These are phyloP conservation scores for Candolleomyces aberdarensis DNA, from an alignment of 768 basidiomycete species.

Conservation along the genomic window DNA sequence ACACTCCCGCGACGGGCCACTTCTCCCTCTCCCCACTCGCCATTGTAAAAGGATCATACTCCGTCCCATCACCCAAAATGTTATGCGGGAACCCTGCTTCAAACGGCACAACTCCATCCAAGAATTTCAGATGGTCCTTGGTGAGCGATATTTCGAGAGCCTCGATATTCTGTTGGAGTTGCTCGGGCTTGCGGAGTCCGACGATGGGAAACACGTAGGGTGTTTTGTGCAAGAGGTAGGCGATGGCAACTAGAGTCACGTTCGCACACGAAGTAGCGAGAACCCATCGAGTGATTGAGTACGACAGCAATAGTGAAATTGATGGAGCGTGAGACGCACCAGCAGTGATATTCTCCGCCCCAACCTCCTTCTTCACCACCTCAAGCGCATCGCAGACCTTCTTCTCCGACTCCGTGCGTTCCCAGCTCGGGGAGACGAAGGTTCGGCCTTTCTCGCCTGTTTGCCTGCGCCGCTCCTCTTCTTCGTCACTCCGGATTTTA, in stretches of 20 bases:
- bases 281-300: not conserved
- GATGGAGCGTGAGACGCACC: slow-evolving; percentile 27
- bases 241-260: slow-evolving; percentile 40
- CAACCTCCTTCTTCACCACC: slow-evolving; percentile 44
- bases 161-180: slow-evolving; percentile 47
- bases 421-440: slow-evolving; percentile 32
- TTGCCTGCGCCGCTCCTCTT: slow-evolving; percentile 11
- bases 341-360: slow-evolving; percentile 42
- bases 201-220: slow-evolving; percentile 51
- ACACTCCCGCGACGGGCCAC: no score
- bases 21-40: no score
- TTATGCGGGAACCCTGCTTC: slow-evolving; percentile 42
- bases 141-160: slow-evolving; percentile 46
- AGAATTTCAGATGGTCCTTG: slow-evolving; percentile 39
- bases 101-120: slow-evolving; percentile 43
- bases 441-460: slow-evolving; percentile 39
- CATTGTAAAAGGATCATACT: no score
- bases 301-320: not conserved
- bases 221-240: slow-evolving; percentile 53
- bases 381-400: slow-evolving; percentile 40
- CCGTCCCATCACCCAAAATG: no score
- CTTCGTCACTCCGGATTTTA: slow-evolving; percentile 56
- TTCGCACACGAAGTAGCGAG: not conserved
- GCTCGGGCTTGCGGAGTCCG: slow-evolving; percentile 51
- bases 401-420: slow-evolving; percentile 42